Evolutionary conservation across 768 basidiomycete species (phyloP), one percentile per base, ranked within the genome.

Genomic region (Xerocomellus amylosporus): DNA sequence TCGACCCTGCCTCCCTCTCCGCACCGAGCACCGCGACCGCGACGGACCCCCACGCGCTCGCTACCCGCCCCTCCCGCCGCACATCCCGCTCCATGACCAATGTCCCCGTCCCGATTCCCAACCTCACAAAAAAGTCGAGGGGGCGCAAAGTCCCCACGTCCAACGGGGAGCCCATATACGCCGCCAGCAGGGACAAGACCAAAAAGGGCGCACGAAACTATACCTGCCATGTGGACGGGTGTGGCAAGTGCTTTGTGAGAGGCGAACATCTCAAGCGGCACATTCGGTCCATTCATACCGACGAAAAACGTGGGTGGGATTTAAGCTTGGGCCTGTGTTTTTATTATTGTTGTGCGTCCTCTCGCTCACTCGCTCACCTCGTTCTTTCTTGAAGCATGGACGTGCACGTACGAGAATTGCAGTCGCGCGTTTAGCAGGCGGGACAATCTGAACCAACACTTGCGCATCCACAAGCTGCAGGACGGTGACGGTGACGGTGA

Each of bases 181-280:
- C 64, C 15, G 56, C 55, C 54, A 71, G 62, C 52, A 64, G 37
- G 51, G 72, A 69, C 46, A 74, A 72, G 60, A 62, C 69, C 0
- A 70, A 70, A 55, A 72, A 60, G 15, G 71, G 69, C 36, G 49
- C 62, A 14, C 73, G 87, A 45, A 75, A 79, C 28, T 87, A 84
- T 67, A 75, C 81, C 55, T 93, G 90, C 67, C 75, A 77, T 19
- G 87, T 88, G 0, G 74, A 80, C 1, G 88, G 81, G 1, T 93
- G 91, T 61, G 83, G 83, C 17, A 91, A 91, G 73, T 84, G 85
- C 53, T 94, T 94, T 62, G 82, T 82, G 36, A 76, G 91, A 2
- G 81, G 85, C 2, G 89, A 92, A 61, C 91, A 93, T 69, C 73
- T 94, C 53, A 90, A 91, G 72, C 74, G 91, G 26, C 91, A 93